Evolutionary conservation across 2,329 filamentous ascomycete species (phyloP).

Genomic region (Beauveria caledonica): DNA sequence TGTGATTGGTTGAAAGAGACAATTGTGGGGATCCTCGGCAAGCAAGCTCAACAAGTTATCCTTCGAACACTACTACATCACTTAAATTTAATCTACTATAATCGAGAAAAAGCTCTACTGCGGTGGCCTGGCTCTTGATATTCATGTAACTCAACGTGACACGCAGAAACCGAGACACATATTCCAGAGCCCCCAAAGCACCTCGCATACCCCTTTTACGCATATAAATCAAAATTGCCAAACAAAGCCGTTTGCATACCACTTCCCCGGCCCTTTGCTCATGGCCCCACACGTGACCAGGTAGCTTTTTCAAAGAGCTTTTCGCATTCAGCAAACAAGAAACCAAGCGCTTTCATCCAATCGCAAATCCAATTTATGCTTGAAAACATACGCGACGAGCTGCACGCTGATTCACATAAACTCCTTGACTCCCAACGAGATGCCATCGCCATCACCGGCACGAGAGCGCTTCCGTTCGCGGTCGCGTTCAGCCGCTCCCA

Average conservation of each 20-base stretch:
- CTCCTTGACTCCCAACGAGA: neutral
- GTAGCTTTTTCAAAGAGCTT: conserved; percentile 5
- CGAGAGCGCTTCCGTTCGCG: conserved; percentile 25
- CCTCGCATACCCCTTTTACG: no score
- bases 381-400: neutral
- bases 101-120: neutral
- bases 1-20: neutral
- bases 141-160: neutral
- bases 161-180: neutral
- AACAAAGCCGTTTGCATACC: conserved; percentile 18
- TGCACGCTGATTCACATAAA: neutral
- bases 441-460: conserved; percentile 20
- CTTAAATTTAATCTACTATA: neutral
- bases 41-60: neutral
- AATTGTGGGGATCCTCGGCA: neutral
- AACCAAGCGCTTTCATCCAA: neutral
- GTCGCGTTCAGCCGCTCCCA: conserved; percentile 22
- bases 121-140: no score
- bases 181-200: neutral
- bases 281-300: conserved; percentile 8
- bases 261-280: neutral
- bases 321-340: neutral
- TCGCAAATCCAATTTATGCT: neutral
- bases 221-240: neutral
- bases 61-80: neutral